Percentiles rank a stretch among this genome's conserved stretches.
Evolutionary conservation across 129 eudicot species (phyloP).

Genomic region (Flaveria trinervia): DNA sequence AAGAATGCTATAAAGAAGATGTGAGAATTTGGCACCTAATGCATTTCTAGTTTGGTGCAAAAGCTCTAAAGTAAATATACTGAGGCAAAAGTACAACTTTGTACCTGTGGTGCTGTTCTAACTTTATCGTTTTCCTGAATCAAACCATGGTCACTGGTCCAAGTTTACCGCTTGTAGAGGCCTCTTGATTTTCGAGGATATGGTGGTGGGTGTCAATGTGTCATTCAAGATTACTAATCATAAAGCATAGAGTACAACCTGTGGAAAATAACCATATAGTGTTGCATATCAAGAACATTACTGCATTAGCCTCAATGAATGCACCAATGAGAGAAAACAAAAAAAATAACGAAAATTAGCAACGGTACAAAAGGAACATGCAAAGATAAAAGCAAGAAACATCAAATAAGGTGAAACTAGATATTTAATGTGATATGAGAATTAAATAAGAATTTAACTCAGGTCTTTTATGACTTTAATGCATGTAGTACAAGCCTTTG

Average conservation of each 20-base stretch:
- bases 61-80: slow-evolving; percentile 34
- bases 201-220: slow-evolving; percentile 3
- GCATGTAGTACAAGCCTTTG: slow-evolving; percentile 26
- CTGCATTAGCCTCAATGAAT: slow-evolving; percentile 6
- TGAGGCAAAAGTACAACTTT: slow-evolving; percentile 32
- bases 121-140: slow-evolving; percentile 24
- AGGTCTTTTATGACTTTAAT: slow-evolving; percentile 1
- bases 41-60: slow-evolving; percentile 40
- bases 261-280: slow-evolving; percentile 1
- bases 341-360: slow-evolving; percentile 15
- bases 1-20: slow-evolving; percentile 37
- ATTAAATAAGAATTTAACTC: slow-evolving; percentile 25
- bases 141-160: slow-evolving; percentile 25
- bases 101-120: slow-evolving; percentile 23
- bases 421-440: slow-evolving; percentile 26
- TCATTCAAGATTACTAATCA: slow-evolving; percentile 12
- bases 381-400: slow-evolving; percentile 19
- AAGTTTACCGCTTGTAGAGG: slow-evolving; percentile 22
- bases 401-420: slow-evolving; percentile 27
- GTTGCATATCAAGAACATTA: slow-evolving; percentile 6
- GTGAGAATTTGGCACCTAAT: slow-evolving; percentile 43
- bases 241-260: slow-evolving; percentile 10
- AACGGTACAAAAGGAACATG: slow-evolving; percentile 33
- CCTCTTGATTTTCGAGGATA: slow-evolving; percentile 24
- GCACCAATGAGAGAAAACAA: slow-evolving; percentile 1